Base-by-base conservation (phyloP, 768 basidiomycete genomes). In the Russula abietina region DNA sequence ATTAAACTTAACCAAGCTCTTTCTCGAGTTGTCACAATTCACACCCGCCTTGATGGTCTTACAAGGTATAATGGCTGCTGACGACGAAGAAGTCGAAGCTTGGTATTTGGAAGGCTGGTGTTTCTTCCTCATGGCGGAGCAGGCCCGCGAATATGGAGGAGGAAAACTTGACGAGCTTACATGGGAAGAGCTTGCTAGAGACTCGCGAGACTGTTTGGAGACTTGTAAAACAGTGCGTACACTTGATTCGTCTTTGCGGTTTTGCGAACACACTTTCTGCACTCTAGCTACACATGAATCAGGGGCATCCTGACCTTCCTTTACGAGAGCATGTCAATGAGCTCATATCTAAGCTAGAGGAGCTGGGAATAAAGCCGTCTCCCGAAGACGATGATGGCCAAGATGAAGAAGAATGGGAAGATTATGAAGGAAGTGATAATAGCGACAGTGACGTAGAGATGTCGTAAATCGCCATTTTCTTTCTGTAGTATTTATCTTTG, bases 61-160 rank as follows among this genome's bases (percentile, higher is more conserved):
- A 30, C 84, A 90, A 49, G 89, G 88, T 14, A 80, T 94, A 11
- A 85, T 94, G 74, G 81, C 87, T 11, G 74, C 85, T 0, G 92
- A 95, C 72, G 90, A 93, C 67, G 81, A 91, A 70, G 88, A 91
- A 57, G 86, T 93, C 14, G 93, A 95, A 68, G 93, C 87, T 1
- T 95, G 93, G 87, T 96, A 96, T 71, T 82, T 96, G 32, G 93
- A 95, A 73, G 93, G 93, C 57, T 97, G 93, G 93, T 88, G 89
- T 66, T 93, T 91, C 79, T 92, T 85, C 76, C 76, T 95, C 51
- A 85, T 90, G 83, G 82, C 85, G 0, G 87, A 89, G 71, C 82
- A 87, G 63, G 83, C 83, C 9, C 80, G 83, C 64, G 84, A 87
- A 68, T 80, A 74, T 14, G 79, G 78, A 22, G 80, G 73, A 41